phyloP scores from a whole-genome alignment of 1,284 basidiomycete species.

The Trichosporon ovoides region DNA sequence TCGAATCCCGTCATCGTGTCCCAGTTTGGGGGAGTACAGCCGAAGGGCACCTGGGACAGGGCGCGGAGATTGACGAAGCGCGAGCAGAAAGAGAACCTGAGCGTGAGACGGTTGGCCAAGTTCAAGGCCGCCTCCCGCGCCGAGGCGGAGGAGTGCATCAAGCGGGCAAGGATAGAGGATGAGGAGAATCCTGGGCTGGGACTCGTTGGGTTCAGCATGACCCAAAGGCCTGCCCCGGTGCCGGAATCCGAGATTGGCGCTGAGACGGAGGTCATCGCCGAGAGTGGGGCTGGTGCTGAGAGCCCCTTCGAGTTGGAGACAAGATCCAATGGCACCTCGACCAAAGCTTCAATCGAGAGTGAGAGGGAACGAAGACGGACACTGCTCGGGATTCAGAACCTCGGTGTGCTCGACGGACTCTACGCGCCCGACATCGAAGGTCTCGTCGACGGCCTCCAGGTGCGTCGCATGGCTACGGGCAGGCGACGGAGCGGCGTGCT shows the following conservation, averaged over 20 bases:
- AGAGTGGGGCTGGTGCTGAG: too few relatives aligned
- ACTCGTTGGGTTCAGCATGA: neutral
- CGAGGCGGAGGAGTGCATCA: neutral
- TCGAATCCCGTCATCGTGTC: neutral
- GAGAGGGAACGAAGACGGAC: neutral
- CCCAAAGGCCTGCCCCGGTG: neutral
- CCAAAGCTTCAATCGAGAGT: too few relatives aligned
- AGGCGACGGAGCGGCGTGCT: neutral
- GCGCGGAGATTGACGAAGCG: neutral
- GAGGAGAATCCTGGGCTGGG: neutral
- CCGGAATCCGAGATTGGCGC: neutral
- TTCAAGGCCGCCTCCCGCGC: neutral
- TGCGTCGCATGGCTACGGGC: neutral
- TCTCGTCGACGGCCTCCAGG: neutral
- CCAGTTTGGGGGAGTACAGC: neutral
- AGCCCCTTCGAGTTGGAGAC: too few relatives aligned
- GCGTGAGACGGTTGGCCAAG: neutral
- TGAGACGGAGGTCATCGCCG: too few relatives aligned
- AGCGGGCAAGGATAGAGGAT: neutral
- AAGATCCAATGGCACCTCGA: too few relatives aligned
- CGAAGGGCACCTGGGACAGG: neutral
- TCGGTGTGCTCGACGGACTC: neutral
- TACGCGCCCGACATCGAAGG: neutral
- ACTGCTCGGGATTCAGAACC: neutral
- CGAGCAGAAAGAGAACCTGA: neutral